Base-by-base conservation (phyloP, 495 filamentous ascomycete genomes). In the Penicillium verhagenii region DNA sequence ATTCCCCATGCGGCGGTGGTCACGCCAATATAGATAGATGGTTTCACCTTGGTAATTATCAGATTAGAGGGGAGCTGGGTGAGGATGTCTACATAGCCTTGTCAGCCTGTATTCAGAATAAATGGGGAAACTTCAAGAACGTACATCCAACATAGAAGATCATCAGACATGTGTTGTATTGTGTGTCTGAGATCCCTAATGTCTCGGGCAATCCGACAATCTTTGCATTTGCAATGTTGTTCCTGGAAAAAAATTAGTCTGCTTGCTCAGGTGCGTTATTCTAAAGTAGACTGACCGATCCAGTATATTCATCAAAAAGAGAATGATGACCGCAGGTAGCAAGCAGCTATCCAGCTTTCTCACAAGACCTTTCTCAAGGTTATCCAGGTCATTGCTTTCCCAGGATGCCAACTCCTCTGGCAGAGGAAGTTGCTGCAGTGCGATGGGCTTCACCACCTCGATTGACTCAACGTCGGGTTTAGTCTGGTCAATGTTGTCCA, bases 231-330 rank as follows among this genome's bases (percentile, higher is more conserved):
- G 42, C 42, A 24, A 45, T 45, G 19, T 45, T 45, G 23, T 40
- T 40, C 14, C 38, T 40, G 6, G 28, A 16, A 18, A 2, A 19
- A 6, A 1, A 18, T 40, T 40, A 40, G 38, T 21, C 20, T 4
- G 20, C 16, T 9, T n/a, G n/a, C n/a, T n/a, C 9, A 6, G 7
- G 18, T 21, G 9, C n/a, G 1, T 6, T 20, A n/a, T 9, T 3
- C 1, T 10, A 40, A 14, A 16, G 1, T 14, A 31, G 38, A 25
- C 53, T 14, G 14, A 56, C 45, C 53, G 45, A 21, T 56, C 53
- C 19, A 56, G 53, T 25, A 56, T 56, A 28, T 56, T 56, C 53
- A 56, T 49, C 24, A 56, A 43, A 24, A 56, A 56, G 8, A 56
- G 53, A 19, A 56, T 50, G 4, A 56, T 20, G 14, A 56, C 53